phyloP scores from a whole-genome alignment of 192 early-diverging fungal genomes.

The Helicostylum pulchrum region DNA sequence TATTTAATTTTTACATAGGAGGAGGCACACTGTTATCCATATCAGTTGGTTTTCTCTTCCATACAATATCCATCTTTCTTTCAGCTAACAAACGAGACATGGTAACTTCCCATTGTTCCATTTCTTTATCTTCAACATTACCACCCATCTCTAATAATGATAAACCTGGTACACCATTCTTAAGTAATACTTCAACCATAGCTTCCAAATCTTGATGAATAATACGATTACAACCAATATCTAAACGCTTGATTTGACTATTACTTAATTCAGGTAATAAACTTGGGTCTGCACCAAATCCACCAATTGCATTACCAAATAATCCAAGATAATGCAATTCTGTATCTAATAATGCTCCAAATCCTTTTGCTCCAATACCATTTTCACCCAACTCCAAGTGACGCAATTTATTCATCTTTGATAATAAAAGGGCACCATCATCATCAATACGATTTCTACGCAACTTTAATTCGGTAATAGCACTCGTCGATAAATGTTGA shows the following conservation, averaged over 20 bases:
- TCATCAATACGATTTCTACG: conserved; percentile 45
- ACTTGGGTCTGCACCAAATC: conserved; percentile 30
- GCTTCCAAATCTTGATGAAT: conserved; percentile 38
- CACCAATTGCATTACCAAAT: conserved; percentile 41
- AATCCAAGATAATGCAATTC: conserved; percentile 40
- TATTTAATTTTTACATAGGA: conserved; percentile 1
- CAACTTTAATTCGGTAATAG: conserved; percentile 34
- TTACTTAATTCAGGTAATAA: conserved; percentile 13
- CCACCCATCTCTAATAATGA: conserved; percentile 46
- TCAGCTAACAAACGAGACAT: conserved; percentile 32
- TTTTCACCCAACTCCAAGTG: conserved; percentile 47
- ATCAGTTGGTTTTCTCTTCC: conserved; percentile 37
- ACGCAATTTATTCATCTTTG: not conserved
- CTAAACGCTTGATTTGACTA: conserved; percentile 30
- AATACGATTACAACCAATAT: conserved; percentile 49
- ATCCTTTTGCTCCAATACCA: conserved; percentile 36
- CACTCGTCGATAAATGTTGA: conserved; percentile 22
- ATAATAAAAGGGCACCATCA: conserved; percentile 35
- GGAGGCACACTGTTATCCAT: conserved; percentile 7
- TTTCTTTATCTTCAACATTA: conserved; percentile 40
- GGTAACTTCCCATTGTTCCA: conserved; percentile 39
- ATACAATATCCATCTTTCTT: conserved; percentile 39
- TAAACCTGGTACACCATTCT: conserved; percentile 35
- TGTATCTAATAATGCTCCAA: conserved; percentile 36
- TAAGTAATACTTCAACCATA: conserved; percentile 39